Conservation (phyloP, 2,329 filamentous ascomycete species). For the Chaetomiaceae sp. region DNA sequence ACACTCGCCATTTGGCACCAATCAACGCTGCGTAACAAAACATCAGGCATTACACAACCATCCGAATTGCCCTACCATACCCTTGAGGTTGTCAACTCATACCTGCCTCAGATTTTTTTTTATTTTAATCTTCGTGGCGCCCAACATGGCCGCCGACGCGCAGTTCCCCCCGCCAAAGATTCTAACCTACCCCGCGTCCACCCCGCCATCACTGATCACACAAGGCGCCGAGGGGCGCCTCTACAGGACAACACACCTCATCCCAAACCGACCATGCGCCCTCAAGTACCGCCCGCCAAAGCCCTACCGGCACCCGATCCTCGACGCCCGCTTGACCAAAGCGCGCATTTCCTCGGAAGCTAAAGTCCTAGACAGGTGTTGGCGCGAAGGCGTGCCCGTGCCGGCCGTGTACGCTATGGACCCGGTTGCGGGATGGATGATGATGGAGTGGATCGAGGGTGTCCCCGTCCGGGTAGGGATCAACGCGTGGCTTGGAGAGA, state of each 20-base stretch:
- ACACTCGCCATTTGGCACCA: neutral
- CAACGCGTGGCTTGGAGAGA: conserved; percentile 60
- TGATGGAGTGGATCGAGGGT: conserved; percentile 82
- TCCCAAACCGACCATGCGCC: conserved; percentile 63
- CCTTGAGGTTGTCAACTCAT: neutral
- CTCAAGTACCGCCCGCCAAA: conserved; percentile 91
- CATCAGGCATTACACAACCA: neutral
- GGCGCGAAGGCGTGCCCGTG: conserved; percentile 73
- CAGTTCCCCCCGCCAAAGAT: conserved; percentile 52
- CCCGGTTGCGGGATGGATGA: conserved; percentile 64
- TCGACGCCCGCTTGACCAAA: conserved; percentile 82
- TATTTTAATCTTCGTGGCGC: too few species aligned
- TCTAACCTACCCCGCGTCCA: conserved; percentile 58
- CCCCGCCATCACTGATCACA: conserved; percentile 66
- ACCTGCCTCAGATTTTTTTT: neutral
- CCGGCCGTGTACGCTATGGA: conserved; percentile 73
- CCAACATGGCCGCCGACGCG: neutral
- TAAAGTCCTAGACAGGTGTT: conserved; percentile 73
- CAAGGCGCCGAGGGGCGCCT: conserved; percentile 96
- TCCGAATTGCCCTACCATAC: neutral
- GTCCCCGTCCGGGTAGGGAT: conserved; percentile 64
- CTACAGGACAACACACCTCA: conserved; percentile 79
- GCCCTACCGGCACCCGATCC: conserved; percentile 82
- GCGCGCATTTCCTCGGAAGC: conserved; percentile 87
- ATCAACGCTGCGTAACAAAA: neutral